A percentile compares a stretch with the other conserved stretches of the same genome.
Evolutionary conservation across 768 basidiomycete species (phyloP).

Genomic region (Collybia mongolica): DNA sequence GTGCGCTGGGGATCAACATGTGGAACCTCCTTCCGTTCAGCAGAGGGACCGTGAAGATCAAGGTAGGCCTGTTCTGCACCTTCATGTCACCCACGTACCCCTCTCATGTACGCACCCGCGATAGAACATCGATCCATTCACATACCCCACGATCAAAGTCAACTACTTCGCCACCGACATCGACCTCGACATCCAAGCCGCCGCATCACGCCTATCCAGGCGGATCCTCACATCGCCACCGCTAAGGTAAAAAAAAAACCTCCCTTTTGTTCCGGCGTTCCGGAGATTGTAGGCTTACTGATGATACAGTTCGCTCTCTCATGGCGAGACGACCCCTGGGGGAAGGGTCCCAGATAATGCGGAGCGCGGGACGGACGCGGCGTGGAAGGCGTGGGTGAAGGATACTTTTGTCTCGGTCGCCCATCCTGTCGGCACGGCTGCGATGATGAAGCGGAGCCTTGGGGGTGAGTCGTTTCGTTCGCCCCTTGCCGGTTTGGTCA

Average conservation of each 20-base stretch:
- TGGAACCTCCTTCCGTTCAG: slow-evolving; percentile 59
- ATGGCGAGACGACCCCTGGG: slow-evolving; percentile 45
- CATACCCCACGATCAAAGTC: slow-evolving; percentile 42
- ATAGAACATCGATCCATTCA: slow-evolving; percentile 47
- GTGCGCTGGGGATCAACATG: slow-evolving; percentile 44
- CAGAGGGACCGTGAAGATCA: slow-evolving; percentile 48
- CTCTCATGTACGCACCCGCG: not conserved
- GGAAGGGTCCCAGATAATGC: slow-evolving; percentile 39
- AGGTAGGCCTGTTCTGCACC: too few relatives aligned
- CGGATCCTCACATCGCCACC: slow-evolving; percentile 39
- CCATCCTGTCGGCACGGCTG: slow-evolving; percentile 48
- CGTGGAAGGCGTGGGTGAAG: slow-evolving; percentile 46
- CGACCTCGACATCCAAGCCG: slow-evolving; percentile 51
- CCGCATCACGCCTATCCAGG: slow-evolving; percentile 42
- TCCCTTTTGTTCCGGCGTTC: not conserved
- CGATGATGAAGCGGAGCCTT: slow-evolving; percentile 37
- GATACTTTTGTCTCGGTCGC: slow-evolving; percentile 41
- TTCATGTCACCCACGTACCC: not conserved
- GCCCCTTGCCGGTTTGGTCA: not conserved
- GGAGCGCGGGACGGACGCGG: slow-evolving; percentile 40
- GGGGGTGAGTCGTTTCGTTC: slow-evolving; percentile 26
- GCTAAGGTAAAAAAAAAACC: too few relatives aligned
- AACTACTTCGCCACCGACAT: slow-evolving; percentile 51
- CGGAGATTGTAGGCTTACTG: too few relatives aligned
- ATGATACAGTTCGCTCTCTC: not conserved